A percentile compares a stretch with the other conserved stretches of the same genome.
Evolutionary conservation across 257 asterid genomes (phyloP).

Genomic region (Nyctanthes arbortristis): DNA sequence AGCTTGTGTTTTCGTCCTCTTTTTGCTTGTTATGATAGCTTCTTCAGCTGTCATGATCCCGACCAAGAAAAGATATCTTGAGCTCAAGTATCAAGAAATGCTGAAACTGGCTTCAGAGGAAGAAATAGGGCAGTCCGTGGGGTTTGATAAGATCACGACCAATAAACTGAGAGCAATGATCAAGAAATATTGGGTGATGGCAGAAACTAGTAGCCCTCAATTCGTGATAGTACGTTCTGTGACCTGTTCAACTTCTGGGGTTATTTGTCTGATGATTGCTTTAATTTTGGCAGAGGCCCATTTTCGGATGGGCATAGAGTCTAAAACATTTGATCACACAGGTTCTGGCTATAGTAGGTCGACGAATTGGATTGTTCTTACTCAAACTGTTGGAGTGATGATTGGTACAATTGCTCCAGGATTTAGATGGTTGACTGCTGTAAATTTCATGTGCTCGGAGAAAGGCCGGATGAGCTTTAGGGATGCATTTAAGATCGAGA

Average conservation of each 20-base stretch:
- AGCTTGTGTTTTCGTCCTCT: constrained; percentile 20
- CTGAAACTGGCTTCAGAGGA: constrained; percentile 23
- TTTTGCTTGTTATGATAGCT: constrained; percentile 25
- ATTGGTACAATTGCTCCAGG: constrained; percentile 15
- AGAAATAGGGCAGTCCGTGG: constrained; percentile 7
- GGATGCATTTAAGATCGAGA: neutral
- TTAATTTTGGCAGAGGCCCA: neutral
- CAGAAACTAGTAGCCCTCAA: constrained; percentile 40
- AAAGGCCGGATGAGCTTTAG: constrained; percentile 9
- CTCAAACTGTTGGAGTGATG: constrained; percentile 28
- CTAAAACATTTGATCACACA: too few relatives aligned
- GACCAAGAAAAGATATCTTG: constrained; percentile 22
- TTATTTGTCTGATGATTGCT: constrained; percentile 8
- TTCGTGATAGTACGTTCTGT: constrained; percentile 47
- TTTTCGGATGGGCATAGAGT: neutral
- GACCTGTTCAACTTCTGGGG: constrained; percentile 25
- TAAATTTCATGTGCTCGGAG: neutral
- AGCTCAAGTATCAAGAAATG: constrained; percentile 37
- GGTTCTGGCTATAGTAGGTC: constrained; percentile 25
- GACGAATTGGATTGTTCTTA: constrained; percentile 24
- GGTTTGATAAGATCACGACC: neutral
- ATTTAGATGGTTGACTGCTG: constrained; percentile 12
- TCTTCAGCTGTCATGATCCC: constrained; percentile 35
- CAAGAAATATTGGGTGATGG: constrained; percentile 39
- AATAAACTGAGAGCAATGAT: constrained; percentile 18